Base-by-base conservation (phyloP, 1,284 basidiomycete species). In the Coniferiporia sulphurascens region DNA sequence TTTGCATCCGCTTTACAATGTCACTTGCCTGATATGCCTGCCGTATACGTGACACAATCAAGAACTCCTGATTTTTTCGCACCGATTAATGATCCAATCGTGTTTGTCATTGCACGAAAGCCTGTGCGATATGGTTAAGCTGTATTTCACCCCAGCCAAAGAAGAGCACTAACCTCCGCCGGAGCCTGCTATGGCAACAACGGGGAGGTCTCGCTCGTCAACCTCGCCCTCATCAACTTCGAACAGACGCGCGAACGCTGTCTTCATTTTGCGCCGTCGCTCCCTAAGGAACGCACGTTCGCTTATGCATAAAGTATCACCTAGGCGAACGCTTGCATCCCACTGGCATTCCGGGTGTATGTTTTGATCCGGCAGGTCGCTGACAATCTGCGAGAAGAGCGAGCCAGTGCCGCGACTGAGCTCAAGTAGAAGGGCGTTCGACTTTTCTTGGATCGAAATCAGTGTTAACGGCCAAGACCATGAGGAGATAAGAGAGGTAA, bases 81-180 rank as follows among this genome's bases (percentile, higher is more conserved):
- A 1, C 68, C 73, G 15, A 66, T 60, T 3, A 78, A 62, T 1
- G 72, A 73, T 0, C 74, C 75, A 9, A 69, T 64, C n/a, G 76
- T 77, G 56, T 75, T 75, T 48, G 74, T 64, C 74, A 76, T 76
- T 7, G 76, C 74, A 6, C 74, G 71, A 60, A 68, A 75, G 0
- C 74, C 73, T 73, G 41, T 27, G 5, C 61, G 17, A 32, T 8
- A 22, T 13, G n/a, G 22, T 21, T 10, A 35, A 45, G 21, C 9
- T 38, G 19, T 15, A 46, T 22, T 34, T 56, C 41, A 41, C 45
- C 34, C 44, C 9, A n/a, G 21, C 10, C 34, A 13, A 15, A 15
- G 38, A 17, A 52, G 9, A 35, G 27, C 15, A 60, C 66, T 61
- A 62, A 66, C 75, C 76, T 56, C 76, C 76, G 5, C 76, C 76